Evolutionary conservation across 148 eudicot species (phyloP).

Genomic region (Silene conica): DNA sequence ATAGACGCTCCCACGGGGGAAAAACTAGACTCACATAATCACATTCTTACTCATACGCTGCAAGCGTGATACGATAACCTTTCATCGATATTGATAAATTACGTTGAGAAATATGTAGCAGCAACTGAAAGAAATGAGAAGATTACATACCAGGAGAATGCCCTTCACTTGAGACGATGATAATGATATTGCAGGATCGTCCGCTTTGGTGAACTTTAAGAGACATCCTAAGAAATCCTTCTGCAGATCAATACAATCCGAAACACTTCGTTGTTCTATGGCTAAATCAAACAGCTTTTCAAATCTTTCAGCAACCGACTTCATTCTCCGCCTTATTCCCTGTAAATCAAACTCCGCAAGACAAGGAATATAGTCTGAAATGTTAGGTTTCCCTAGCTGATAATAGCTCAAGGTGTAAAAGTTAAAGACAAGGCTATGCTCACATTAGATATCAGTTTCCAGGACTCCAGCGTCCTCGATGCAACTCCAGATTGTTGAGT

Average conservation of each 20-base stretch:
- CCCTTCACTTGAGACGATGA: constrained; percentile 32
- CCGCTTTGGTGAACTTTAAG: constrained; percentile 24
- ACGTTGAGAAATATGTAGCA: too few relatives aligned
- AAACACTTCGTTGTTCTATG: constrained; percentile 6
- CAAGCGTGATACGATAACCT: too few relatives aligned
- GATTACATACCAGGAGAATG: constrained; percentile 33
- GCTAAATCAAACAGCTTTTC: constrained; percentile 15
- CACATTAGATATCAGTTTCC: constrained; percentile 69
- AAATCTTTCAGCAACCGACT: constrained; percentile 3
- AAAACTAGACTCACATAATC: too few relatives aligned
- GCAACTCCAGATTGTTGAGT: constrained; percentile 80
- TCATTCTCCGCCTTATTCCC: constrained; percentile 24
- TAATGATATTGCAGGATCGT: constrained; percentile 22
- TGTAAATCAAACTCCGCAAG: constrained; percentile 35
- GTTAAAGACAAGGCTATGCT: constrained; percentile 18
- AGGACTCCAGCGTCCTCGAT: constrained; percentile 60
- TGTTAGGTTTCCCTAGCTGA: constrained; percentile 32
- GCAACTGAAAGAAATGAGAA: too few relatives aligned
- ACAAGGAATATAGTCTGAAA: constrained; percentile 42
- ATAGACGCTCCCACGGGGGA: too few relatives aligned
- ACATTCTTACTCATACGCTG: too few relatives aligned
- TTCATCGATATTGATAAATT: too few relatives aligned
- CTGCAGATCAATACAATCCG: not conserved
- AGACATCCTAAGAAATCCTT: constrained; percentile 37
- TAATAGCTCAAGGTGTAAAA: constrained; percentile 7